Conservation (phyloP, 176 grass and related monocot species). For the Avena atlantica region DNA sequence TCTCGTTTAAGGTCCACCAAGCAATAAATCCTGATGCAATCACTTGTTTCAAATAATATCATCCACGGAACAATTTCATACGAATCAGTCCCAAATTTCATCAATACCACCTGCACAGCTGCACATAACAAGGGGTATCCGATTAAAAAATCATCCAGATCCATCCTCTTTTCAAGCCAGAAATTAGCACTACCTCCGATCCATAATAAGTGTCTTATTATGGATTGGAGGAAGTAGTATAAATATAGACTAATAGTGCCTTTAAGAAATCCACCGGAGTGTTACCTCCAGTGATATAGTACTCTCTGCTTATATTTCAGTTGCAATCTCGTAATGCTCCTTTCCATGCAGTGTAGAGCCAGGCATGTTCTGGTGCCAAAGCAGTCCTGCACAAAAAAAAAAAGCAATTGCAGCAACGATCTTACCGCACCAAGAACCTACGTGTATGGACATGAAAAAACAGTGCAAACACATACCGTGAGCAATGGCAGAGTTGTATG, state of each 20-base stretch:
- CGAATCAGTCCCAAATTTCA: not conserved
- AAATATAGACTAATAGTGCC: not conserved
- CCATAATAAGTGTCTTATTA: too few species aligned
- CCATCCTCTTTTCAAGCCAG: not conserved
- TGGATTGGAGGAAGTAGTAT: too few species aligned
- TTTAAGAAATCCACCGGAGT: not conserved
- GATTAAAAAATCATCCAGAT: slow-evolving; percentile 8
- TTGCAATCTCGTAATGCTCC: not conserved
- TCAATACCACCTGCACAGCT: slow-evolving; percentile 21
- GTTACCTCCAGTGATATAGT: slow-evolving; percentile 26
- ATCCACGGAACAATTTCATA: not conserved
- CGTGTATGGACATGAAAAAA: not conserved
- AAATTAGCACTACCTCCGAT: not conserved
- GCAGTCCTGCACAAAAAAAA: slow-evolving; percentile 11
- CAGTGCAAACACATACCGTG: slow-evolving; percentile 22
- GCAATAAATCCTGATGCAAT: not conserved
- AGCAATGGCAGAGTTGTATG: not conserved
- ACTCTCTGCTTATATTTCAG: slow-evolving; percentile 19
- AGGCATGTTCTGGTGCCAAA: not conserved
- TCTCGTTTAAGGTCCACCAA: slow-evolving; percentile 8
- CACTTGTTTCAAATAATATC: not conserved
- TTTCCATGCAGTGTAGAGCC: not conserved
- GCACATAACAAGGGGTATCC: not conserved
- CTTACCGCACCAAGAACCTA: not conserved
- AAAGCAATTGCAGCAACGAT: not conserved